Conservation (phyloP, 805 yeast species). For the Lipomyces sp. region DNA sequence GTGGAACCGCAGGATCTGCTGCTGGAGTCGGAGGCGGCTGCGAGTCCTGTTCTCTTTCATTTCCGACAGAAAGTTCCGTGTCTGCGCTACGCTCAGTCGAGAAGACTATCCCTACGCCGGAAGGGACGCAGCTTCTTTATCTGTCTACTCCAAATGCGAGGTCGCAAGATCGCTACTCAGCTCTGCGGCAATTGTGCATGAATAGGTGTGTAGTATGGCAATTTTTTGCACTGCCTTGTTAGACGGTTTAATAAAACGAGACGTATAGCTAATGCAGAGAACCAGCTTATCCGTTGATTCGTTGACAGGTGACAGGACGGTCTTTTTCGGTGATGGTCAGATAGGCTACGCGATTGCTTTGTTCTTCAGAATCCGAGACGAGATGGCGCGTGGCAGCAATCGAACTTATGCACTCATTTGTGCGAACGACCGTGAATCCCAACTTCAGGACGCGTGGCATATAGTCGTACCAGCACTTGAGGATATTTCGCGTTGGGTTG, state of each 20-base stretch:
- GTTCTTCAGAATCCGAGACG: constrained; percentile 16
- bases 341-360: constrained; percentile 25
- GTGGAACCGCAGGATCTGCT: not conserved
- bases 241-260: not conserved
- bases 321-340: constrained; percentile 24
- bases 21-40: constrained; percentile 22
- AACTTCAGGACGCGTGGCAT: constrained; percentile 19
- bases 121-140: constrained; percentile 9
- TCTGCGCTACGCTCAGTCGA: constrained; percentile 2
- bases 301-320: constrained; percentile 6
- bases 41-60: constrained; percentile 37
- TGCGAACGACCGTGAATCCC: constrained; percentile 10
- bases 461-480: constrained; percentile 23
- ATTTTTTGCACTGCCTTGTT: not conserved
- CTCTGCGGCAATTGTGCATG: constrained; percentile 42
- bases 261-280: not conserved
- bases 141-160: constrained; percentile 41
- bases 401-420: constrained; percentile 20
- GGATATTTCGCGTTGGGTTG: constrained; percentile 19
- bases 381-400: constrained; percentile 16
- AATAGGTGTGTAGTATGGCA: not conserved
- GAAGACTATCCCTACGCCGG: not conserved
- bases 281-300: constrained; percentile 11
- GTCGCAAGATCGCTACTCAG: constrained; percentile 39
- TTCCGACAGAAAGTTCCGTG: constrained; percentile 26